These are phyloP conservation scores for Phaffia australis DNA, from an alignment of 768 basidiomycete genomes.

Conservation along the genomic window DNA sequence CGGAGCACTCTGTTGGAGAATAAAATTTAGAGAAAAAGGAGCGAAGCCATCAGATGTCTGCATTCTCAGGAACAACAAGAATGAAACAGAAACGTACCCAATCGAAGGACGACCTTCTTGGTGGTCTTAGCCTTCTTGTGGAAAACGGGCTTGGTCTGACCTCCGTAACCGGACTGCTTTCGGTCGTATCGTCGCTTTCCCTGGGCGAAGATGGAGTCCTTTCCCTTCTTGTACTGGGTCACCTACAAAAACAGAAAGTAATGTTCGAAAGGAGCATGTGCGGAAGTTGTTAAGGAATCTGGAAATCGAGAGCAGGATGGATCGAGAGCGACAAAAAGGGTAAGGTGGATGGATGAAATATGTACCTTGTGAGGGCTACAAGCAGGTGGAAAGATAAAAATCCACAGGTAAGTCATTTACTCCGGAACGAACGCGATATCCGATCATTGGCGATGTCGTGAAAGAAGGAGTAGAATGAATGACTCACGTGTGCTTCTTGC, in stretches of 20 bases:
- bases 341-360: background rate
- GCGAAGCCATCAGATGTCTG: background rate
- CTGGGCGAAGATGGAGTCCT: conserved; percentile 93
- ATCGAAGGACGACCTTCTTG: conserved; percentile 96
- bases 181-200: conserved; percentile 99
- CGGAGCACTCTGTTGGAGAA: conserved; percentile 56
- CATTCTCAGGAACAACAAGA: background rate
- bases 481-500: conserved; percentile 91
- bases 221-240: conserved; percentile 99
- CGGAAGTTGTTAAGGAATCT: background rate
- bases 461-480: background rate
- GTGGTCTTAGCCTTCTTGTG: conserved; percentile 91
- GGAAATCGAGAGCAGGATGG: background rate
- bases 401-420: background rate
- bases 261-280: background rate
- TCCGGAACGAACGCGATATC: background rate
- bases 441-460: background rate
- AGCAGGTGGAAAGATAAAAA: conserved; percentile 28
- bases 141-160: conserved; percentile 99
- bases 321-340: background rate
- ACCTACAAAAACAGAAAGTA: background rate
- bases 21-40: background rate
- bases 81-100: conserved; percentile 41
- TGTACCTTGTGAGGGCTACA: conserved; percentile 86
- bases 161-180: conserved; percentile 67